Evolutionary conservation across 75 land plant genomes (phyloP).

Genomic region (Larix kaempferi): DNA sequence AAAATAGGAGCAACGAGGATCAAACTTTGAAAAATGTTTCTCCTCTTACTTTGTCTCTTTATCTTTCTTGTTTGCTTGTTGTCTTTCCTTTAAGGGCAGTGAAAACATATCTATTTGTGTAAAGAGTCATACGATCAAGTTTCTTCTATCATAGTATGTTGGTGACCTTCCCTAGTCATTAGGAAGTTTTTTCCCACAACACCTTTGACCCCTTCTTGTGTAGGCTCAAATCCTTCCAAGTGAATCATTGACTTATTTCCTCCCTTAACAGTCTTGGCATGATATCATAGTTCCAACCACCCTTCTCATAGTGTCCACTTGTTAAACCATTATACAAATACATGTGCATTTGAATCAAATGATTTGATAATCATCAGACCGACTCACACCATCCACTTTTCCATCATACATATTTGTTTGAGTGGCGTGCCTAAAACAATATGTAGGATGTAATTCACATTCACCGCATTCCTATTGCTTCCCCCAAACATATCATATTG

Average conservation of each 20-base stretch:
- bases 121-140: too few species aligned
- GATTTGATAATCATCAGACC: neutral
- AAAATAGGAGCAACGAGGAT: too few species aligned
- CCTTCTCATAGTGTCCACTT: neutral
- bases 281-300: neutral
- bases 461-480: neutral
- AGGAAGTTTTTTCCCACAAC: too few species aligned
- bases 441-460: neutral
- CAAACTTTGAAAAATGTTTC: too few species aligned
- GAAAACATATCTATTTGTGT: too few species aligned
- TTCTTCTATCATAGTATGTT: too few species aligned
- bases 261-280: neutral
- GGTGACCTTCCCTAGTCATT: too few species aligned
- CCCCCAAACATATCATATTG: neutral
- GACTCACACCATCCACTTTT: neutral
- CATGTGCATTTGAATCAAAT: neutral
- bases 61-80: too few species aligned
- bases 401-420: neutral
- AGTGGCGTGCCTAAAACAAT: neutral
- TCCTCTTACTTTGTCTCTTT: too few species aligned
- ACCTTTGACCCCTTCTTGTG: neutral
- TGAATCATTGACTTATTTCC: neutral
- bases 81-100: too few species aligned
- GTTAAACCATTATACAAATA: neutral
- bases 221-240: conserved; percentile 3